Base-by-base conservation (phyloP, 1,284 basidiomycete genomes). In the Thelephora terrestris region DNA sequence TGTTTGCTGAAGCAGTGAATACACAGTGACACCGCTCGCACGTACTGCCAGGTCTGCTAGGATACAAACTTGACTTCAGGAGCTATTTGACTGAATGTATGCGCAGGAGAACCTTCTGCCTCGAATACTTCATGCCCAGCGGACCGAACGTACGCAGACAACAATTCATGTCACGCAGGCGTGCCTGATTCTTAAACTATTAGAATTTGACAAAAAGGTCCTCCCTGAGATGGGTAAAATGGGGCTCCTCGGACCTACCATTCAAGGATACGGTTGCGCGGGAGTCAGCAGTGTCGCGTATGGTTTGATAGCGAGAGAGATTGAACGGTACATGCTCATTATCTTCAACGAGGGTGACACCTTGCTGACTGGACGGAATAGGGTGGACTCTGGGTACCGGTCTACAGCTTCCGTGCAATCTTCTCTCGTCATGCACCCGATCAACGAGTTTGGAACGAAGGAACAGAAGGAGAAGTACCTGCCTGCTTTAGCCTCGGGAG, bases 381-480 rank as follows among this genome's bases (percentile, higher is more conserved):
- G 90, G 47, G 82, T 99, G 36, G 95, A 99, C 65, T 96, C 92
- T 1, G 95, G 95, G 3, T 98, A 96, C 63, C 84, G 94, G 32
- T 93, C 89, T 5, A 94, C 85, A n/a, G 86, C 94, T 63, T 94
- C 90, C 24, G 95, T 99, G 1, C 95, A 99, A 64, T 92, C 88
- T 0, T 95, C 91, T 5, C 75, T 99, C 29, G 91, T 95, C n/a
- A 99, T 99, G 94, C 91, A 95, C 61, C 92, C 95, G 3, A 97
- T 98, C 62, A 74, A 91, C 65, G 88, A 87, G 59, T 98, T 95
- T 63, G 94, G 95, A 2, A 81, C 81, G 0, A 84, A 92, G 24
- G 81, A 79, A 35, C 92, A 98, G 67, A 95, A 94, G 70, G 86
- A 92, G 58, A 88, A 86, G 61, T 98, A 86, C 61, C 74, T 98